phyloP scores from a whole-genome alignment of 129 eudicot genomes.

The Pseudognaphalium luteoalbum region DNA sequence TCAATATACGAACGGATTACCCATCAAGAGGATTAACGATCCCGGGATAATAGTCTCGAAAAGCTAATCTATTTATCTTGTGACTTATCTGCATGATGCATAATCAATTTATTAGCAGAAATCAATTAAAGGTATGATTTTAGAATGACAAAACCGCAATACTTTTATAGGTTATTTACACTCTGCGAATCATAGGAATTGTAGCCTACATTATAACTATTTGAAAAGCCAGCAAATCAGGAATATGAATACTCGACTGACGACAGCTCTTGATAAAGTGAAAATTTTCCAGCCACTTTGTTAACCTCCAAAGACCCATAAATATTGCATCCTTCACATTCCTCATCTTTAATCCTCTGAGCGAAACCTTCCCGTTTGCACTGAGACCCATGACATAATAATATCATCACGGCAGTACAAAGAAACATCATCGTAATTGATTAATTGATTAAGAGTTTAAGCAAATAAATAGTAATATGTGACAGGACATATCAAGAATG shows the following conservation, averaged over 20 bases:
- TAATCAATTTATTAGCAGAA: slow-evolving; percentile 16
- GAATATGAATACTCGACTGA: slow-evolving; percentile 52
- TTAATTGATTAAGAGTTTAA: not conserved
- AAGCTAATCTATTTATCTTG: slow-evolving; percentile 79
- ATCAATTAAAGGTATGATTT: not conserved
- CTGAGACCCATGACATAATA: slow-evolving; percentile 41
- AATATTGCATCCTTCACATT: slow-evolving; percentile 96
- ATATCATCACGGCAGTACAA: slow-evolving; percentile 8
- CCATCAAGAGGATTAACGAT: slow-evolving; percentile 89
- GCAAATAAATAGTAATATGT: not conserved
- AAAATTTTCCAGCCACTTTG: slow-evolving; percentile 94
- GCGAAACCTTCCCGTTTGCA: slow-evolving; percentile 94
- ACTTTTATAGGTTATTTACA: not conserved
- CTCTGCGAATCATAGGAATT: not conserved
- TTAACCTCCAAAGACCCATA: slow-evolving; percentile 88
- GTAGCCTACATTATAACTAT: slow-evolving; percentile 67
- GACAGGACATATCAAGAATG: not conserved
- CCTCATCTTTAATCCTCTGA: slow-evolving; percentile 84
- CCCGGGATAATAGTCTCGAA: slow-evolving; percentile 86
- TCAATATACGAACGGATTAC: slow-evolving; percentile 42
- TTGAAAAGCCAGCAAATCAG: slow-evolving; percentile 68
- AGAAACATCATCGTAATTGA: not conserved
- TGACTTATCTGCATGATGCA: slow-evolving; percentile 76
- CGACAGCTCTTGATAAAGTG: slow-evolving; percentile 91
- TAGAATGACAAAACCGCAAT: not conserved